phyloP scores from a whole-genome alignment of 1,284 basidiomycete genomes.

The Puccinia polysora region DNA sequence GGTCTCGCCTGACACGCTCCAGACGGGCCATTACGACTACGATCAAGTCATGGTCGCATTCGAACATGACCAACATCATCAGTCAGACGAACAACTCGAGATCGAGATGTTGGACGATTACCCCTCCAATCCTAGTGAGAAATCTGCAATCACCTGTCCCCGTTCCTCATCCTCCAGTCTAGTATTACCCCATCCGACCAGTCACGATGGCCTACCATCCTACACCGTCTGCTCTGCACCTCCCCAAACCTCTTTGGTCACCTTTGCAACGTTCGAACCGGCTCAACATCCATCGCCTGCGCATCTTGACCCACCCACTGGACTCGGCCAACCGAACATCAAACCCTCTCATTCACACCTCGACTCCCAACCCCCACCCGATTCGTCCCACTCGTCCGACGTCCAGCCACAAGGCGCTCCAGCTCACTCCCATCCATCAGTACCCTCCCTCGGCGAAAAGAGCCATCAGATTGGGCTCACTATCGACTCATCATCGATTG shows the following conservation, averaged over 20 bases:
- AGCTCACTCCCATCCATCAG: not conserved
- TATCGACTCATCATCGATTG: too few species aligned
- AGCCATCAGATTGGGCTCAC: not conserved
- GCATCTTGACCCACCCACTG: not conserved
- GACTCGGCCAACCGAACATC: not conserved
- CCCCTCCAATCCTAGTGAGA: not conserved
- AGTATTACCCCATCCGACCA: not conserved
- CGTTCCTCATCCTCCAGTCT: not conserved
- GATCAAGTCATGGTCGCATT: slow-evolving; percentile 11
- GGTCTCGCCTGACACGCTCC: slow-evolving; percentile 3
- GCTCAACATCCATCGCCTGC: not conserved
- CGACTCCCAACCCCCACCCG: not conserved
- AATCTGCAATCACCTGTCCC: not conserved
- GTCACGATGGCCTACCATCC: not conserved
- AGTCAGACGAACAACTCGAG: not conserved
- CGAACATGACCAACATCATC: not conserved
- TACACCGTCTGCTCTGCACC: not conserved
- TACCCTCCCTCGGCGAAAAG: not conserved
- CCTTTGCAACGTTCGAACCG: not conserved
- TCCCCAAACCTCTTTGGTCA: not conserved
- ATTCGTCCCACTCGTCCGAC: not conserved
- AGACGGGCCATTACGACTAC: not conserved
- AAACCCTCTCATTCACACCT: not conserved
- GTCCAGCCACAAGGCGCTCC: not conserved
- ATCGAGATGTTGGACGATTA: slow-evolving; percentile 20